phyloP scores from a whole-genome alignment of 495 filamentous ascomycete genomes.

The Apiosordaria backusii region DNA sequence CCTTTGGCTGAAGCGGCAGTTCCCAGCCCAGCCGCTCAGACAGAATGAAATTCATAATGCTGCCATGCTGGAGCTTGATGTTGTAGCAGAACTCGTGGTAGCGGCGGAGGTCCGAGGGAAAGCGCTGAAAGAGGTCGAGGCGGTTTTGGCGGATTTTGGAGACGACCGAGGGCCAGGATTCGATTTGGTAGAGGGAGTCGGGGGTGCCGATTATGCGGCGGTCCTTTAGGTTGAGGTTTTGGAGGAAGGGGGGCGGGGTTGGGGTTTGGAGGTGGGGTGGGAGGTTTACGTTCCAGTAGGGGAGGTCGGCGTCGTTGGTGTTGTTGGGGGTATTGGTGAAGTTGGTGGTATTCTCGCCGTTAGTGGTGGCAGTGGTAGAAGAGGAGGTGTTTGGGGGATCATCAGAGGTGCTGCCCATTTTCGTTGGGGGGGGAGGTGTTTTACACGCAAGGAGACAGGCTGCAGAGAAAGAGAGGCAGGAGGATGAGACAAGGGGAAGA shows the following conservation, averaged over 20 bases:
- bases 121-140: conserved; percentile 68
- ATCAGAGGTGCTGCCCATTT: neutral
- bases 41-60: conserved; percentile 70
- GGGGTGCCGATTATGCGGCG: conserved; percentile 59
- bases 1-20: conserved; percentile 33
- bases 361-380: neutral
- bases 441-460: neutral
- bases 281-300: conserved; percentile 81
- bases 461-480: neutral
- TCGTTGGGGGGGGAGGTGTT: neutral
- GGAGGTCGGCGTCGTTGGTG: conserved; percentile 38
- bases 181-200: conserved; percentile 54
- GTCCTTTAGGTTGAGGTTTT: conserved; percentile 54
- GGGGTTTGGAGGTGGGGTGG: conserved; percentile 55
- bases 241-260: conserved; percentile 68
- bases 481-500: neutral
- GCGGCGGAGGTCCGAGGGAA: conserved; percentile 67
- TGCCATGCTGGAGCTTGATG: conserved; percentile 62
- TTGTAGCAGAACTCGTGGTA: conserved; percentile 65
- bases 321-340: conserved; percentile 16
- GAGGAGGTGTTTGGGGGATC: neutral
- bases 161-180: conserved; percentile 62
- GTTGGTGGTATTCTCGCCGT: neutral
- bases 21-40: conserved; percentile 63
- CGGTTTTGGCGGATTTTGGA: conserved; percentile 60